Evolutionary conservation across 768 basidiomycete genomes (phyloP), one percentile per base, ranked within the genome.

Genomic region (Kwoniella mangroviensis): DNA sequence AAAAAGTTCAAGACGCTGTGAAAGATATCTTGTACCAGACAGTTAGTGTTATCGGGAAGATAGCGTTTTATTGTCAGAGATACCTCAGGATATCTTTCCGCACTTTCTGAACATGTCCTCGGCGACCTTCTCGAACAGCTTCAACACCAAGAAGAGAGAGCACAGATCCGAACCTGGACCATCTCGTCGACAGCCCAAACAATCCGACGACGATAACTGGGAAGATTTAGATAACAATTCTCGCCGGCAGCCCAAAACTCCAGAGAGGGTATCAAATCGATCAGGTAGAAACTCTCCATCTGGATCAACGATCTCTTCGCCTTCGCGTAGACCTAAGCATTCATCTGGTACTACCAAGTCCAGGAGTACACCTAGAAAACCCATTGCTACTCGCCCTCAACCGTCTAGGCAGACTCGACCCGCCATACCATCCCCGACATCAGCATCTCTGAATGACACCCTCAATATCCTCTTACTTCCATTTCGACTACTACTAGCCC

Each of bases 391-490:
- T 21, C 58, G n/a, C 12, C 3, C 56, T n/a, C 34, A 60, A 26
- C 6, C 41, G n/a, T n/a, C 19, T 19, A 21, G 4, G 15, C 53
- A 54, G 15, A 12, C 53, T 54, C 34, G 13, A 42, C 58, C 58
- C 9, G 28, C 58, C 1, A 19, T 22, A 58, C 56, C n/a, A 15
- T 19, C 40, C 2, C 34, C 4, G 34, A 34, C 34, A n/a, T 22
- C 58, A 19, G 43, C 42, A 11, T 7, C 59, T 13, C 17, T 63
- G 22, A 10, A 34, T 1, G 51, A 61, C 12, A 73, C 72, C 9
- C 61, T 73, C n/a, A 52, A 49, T 26, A 3, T 69, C 2, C 59
- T 73, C 21, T 61, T 73, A 17, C 51, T 61, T 17, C 72, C 72
- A 1, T 34, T 73, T 6, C 67, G 60, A 63, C 58, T 73, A 6